Evolutionary conservation across 805 yeast genomes (phyloP), one percentile per base, ranked within the genome.

Genomic region (Tetrapisispora namnaoensis): DNA sequence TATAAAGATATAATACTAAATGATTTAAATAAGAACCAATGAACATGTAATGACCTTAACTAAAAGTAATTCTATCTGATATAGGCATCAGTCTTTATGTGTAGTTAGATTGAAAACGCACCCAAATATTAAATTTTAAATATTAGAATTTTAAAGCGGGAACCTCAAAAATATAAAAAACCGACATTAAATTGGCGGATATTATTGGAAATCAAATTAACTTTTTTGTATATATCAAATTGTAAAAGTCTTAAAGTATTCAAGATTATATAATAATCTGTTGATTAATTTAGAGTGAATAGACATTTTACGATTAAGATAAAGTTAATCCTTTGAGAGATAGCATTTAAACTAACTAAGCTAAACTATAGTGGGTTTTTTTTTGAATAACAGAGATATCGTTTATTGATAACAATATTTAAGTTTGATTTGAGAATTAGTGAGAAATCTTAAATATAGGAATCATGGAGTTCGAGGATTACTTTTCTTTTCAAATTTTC

Each of bases 401-500:
- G 28, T 24, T 24, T 24, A 24, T 24, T 24, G 28, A 24, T 24
- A 24, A 24, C 8, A 24, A 24, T 24, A 24, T 6, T 24, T 24
- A 24, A 8, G 28, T 36, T 18, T 17, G n/a, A 13, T 3, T 36
- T 36, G 11, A 13, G 38, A n/a, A 17, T 36, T 17, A 36, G 13
- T 4, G n/a, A 9, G 3, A 36, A 11, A 3, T 13, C 6, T 17
- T 16, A 16, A 18, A 20, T 20, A 21, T 17, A 20, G 24, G 18
- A 13, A 38, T 10, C 20, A 65, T 65, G 62, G 51, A 48, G 2
- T 59, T 70, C 40, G 79, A 74, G 42, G 72, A 77, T 42, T 70
- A 72, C 49, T 84, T 84, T 64, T 83, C 88, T 2, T 77, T 82
- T 45, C 88, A 83, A 67, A 80, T 83, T 34, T 84, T 83, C 60